Conservation (phyloP, 768 basidiomycete species). For the Pluteus cervinus region DNA sequence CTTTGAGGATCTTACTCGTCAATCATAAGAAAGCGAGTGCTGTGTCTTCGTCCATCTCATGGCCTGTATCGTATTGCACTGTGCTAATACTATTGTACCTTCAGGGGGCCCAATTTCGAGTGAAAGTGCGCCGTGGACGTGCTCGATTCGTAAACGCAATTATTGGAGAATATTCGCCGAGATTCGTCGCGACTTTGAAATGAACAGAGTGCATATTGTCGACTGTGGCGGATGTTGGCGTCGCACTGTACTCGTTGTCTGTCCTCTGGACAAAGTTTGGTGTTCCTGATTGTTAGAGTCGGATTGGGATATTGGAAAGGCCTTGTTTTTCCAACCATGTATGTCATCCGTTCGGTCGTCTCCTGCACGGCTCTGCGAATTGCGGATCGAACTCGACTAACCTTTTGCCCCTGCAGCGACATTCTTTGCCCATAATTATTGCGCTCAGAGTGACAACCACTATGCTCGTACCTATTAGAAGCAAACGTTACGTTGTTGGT, state of each 20-base stretch:
- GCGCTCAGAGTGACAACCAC: conserved; percentile 96
- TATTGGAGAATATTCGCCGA: too few relatives aligned
- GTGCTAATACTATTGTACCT: too few relatives aligned
- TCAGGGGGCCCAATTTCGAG: too few relatives aligned
- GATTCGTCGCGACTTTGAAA: too few relatives aligned
- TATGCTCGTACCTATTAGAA: conserved; percentile 96
- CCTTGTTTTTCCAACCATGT: conserved; percentile 98
- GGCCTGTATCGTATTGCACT: too few relatives aligned
- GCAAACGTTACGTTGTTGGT: conserved; percentile 97
- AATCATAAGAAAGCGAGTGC: too few relatives aligned
- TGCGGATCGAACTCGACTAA: not conserved
- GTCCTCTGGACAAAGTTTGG: conserved; percentile 84
- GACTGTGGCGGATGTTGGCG: too few relatives aligned
- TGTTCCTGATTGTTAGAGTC: conserved; percentile 89
- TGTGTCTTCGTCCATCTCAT: too few relatives aligned
- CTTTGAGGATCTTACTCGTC: too few relatives aligned
- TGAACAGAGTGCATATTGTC: too few relatives aligned
- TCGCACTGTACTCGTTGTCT: conserved; percentile 94
- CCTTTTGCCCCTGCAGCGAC: conserved; percentile 53
- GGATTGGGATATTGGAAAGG: conserved; percentile 89
- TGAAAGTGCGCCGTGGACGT: too few relatives aligned
- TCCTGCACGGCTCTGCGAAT: not conserved
- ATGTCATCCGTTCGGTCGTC: conserved; percentile 27
- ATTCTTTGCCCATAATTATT: conserved; percentile 94
- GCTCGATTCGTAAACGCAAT: too few relatives aligned